Base-by-base conservation (phyloP, 2,329 filamentous ascomycete genomes). In the Aurifilum marmelostoma region DNA sequence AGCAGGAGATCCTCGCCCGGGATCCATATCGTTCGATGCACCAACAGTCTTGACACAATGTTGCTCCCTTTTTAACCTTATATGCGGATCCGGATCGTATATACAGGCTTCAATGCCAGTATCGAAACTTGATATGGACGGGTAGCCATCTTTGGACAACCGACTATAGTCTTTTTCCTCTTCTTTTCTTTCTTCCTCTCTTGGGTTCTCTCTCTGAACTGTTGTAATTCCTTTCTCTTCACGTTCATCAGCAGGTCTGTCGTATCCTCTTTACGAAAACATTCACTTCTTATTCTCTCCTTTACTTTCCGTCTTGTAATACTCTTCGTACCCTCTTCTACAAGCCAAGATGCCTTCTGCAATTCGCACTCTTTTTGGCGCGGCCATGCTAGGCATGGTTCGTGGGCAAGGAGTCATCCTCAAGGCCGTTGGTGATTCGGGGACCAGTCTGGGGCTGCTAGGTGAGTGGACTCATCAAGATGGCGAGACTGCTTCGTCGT, bases 351-450 rank as follows among this genome's bases (percentile, higher is more conserved):
- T 69, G 70, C 65, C 50, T 65, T 71, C 62, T 54, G 50, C 21
- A 63, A 60, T 65, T 65, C 58, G 65, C 29, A 58, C 50, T 27
- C 50, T 71, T 43, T 5, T 71, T 32, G 47, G 67, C 34, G 69
- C 65, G 43, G 70, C 70, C 67, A 65, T 71, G 67, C 65, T 71
- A 21, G 63, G 67, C 52, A 56, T 71, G 67, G 70, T 66, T 32
- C 63, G 47, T 50, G 65, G 67, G 32, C 70, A 71, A 27, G 70
- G 65, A n/a, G 67, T 69, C 29, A 58, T 71, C 16, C 3, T 70
- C 50, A 71, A 65, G n/a, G 70, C 70, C 6, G 63, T 63, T 39
- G 70, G 70, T 18, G 58, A 67, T 37, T 52, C 43, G 2, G 70
- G 70, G 11, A 70, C 65, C 9, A 71, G 70, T 37, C 9, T 39